Evolutionary conservation across 495 filamentous ascomycete species (phyloP), one percentile per base, ranked within the genome.

Genomic region (Talaromyces ruber): DNA sequence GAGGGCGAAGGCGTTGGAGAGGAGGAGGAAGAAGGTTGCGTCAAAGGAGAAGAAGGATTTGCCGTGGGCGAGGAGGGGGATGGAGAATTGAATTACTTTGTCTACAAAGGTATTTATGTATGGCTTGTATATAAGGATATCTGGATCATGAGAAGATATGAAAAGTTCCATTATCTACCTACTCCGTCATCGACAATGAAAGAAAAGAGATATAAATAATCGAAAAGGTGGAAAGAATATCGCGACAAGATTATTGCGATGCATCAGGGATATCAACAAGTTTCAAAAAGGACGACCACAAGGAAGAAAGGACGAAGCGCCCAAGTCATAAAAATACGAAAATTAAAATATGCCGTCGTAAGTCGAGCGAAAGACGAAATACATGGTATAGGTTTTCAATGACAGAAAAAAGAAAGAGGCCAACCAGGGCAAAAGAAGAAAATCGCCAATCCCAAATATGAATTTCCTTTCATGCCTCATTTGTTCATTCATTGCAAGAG

Each of bases 21-120:
- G 88, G 68, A 81, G 88, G 67, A 74, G 92, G 70, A 95, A 94
- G 85, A 96, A 94, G 87, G 72, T 86, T 21, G 82, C 87, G 28
- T 77, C 82, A 0, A 91, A 84, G 79, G 92, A 96, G 83, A 88
- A 84, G 76, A 93, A 86, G 82, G 77, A 82, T 62, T 83, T 93
- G 86, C 91, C 91, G 3, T 74, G 77, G 65, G 81, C 79, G 60
- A 82, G 91, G 65, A 79, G 89, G 67, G 81, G 70, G 1, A 59
- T 71, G 47, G 70, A 66, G 18, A 30, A 56, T 26, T 58, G 12
- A 14, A 2, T 2, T 29, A 5, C 26, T 55, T 2, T 6, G 1
- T 5, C 0, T 18, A 43, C 16, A 43, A 16, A n/a, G n/a, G 16
- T 59, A 5, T 4, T 16, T 39, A 16, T 39, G 34, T 4, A 39